phyloP scores from a whole-genome alignment of 2,329 filamentous ascomycete species.

The Penicillium sp. region DNA sequence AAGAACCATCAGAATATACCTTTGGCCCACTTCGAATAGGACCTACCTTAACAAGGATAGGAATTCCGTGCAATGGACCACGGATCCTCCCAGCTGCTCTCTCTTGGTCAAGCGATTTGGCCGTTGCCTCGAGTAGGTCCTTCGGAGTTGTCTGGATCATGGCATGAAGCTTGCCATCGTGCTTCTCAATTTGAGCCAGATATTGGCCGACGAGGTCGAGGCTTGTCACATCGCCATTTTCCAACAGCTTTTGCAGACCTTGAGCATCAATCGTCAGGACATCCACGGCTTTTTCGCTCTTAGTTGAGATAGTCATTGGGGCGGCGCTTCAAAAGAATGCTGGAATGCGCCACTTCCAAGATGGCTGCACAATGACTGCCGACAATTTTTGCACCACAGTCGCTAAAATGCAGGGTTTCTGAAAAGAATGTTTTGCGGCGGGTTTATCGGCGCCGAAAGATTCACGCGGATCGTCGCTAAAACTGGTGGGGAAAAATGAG shows the following conservation, averaged over 20 bases:
- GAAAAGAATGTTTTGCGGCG: not conserved
- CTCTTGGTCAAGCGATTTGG: slow-evolving; percentile 26
- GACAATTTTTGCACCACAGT: not conserved
- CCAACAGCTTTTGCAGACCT: not conserved
- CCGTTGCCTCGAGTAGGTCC: slow-evolving; percentile 8
- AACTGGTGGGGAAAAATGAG: not conserved
- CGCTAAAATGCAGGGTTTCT: not conserved
- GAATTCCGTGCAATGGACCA: slow-evolving; percentile 35
- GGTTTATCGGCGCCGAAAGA: not conserved
- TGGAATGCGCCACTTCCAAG: not conserved
- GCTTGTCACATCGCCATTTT: not conserved
- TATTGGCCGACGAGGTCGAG: not conserved
- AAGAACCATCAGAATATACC: not conserved
- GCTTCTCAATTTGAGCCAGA: not conserved
- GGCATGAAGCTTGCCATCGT: slow-evolving; percentile 1
- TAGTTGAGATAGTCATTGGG: not conserved
- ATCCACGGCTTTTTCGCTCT: not conserved
- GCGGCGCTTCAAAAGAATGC: not conserved
- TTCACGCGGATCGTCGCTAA: not conserved
- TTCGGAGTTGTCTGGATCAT: not conserved
- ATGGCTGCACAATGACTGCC: not conserved
- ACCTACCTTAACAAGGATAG: slow-evolving; percentile 33
- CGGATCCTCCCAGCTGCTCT: slow-evolving; percentile 23
- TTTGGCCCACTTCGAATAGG: not conserved
- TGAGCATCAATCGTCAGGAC: not conserved